A percentile compares a stretch with the other conserved stretches of the same genome.
phyloP scores from a whole-genome alignment of 2,329 filamentous ascomycete genomes.

The Ceratocystis variospora region DNA sequence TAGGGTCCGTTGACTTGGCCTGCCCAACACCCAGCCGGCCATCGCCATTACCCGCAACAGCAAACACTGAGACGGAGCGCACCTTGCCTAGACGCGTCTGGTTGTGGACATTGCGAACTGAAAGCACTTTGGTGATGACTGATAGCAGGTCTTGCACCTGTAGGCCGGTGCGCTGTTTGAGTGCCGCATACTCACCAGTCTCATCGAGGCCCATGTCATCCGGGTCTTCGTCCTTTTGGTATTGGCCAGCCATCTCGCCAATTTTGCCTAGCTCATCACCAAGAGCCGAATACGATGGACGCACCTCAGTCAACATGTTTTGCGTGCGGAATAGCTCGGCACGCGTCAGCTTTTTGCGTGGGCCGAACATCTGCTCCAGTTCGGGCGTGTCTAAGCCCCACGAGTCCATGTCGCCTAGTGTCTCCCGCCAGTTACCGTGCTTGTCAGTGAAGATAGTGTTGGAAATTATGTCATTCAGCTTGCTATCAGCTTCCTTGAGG shows the following conservation, averaged over 20 bases:
- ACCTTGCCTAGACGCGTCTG: slow-evolving; percentile 97
- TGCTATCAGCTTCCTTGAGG: slow-evolving; percentile 16
- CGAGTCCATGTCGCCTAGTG: slow-evolving; percentile 25
- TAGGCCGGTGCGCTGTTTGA: slow-evolving; percentile 44
- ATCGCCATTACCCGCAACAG: slow-evolving; percentile 73
- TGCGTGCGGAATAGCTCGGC: slow-evolving; percentile 18
- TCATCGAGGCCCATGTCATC: slow-evolving; percentile 39
- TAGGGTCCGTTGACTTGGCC: slow-evolving; percentile 67
- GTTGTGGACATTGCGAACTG: slow-evolving; percentile 64
- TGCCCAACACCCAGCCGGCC: slow-evolving; percentile 80
- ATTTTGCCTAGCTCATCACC: slow-evolving; percentile 36
- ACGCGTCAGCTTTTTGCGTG: slow-evolving; percentile 17
- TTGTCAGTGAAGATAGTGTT: slow-evolving; percentile 21
- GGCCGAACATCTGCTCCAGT: slow-evolving; percentile 18
- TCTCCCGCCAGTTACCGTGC: slow-evolving; percentile 27
- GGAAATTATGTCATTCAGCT: slow-evolving; percentile 17
- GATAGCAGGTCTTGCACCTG: slow-evolving; percentile 36
- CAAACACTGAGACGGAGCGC: slow-evolving; percentile 57
- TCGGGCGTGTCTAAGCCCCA: slow-evolving; percentile 21
- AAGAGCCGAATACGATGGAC: slow-evolving; percentile 24
- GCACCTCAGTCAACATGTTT: slow-evolving; percentile 19
- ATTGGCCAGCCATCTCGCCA: slow-evolving; percentile 38
- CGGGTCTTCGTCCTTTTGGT: slow-evolving; percentile 36
- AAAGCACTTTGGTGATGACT: slow-evolving; percentile 58
- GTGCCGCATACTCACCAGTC: slow-evolving; percentile 35